Evolutionary conservation across 2,329 filamentous ascomycete genomes (phyloP), one percentile per base, ranked within the genome.

Genomic region (Fusarium drepaniforme): DNA sequence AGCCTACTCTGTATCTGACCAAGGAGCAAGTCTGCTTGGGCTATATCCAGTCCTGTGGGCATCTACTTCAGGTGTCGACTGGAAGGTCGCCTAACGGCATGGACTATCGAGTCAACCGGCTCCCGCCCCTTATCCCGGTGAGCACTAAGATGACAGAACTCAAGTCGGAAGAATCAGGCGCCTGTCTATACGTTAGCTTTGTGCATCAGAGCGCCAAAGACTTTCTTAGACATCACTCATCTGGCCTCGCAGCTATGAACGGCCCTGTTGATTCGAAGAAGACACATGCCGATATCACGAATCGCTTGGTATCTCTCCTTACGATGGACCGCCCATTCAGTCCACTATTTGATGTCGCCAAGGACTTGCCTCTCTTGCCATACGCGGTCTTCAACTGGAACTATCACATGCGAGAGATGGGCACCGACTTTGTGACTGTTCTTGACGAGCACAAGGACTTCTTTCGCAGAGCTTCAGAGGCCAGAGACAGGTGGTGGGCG

Each of bases 191-290:
- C 1, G 12, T 28, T 15, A 69, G 37, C 1, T 59, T 70, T 12
- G 8, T 72, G 11, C 62, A 72, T 4, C 69, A 70, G 16, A 72
- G 69, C n/a, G 51, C 38, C 6, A 72, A 70, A 16, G 62, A 72
- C 35, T 72, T 64, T 15, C 30, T 66, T 1, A 51, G 49, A 0
- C 13, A 9, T 9, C 21, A 18, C 2, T 15, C 4, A 2, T n/a
- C 6, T 8, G 5, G 30, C 8, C 3, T 6, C 1, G 13, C 5
- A 4, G 3, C 16, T 3, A 15, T 28, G 4, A 21, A 35, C 1
- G 16, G 18, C 2, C 3, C n/a, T 2, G 0, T 8, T 4, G 16
- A 59, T 18, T 18, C 18, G 9, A 25, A 30, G 8, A n/a, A 42
- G 12, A 35, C 30, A 7, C 38, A 70, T 4, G 25, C 30, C 4